Evolutionary conservation across 2,329 filamentous ascomycete species (phyloP).

Genomic region (Aspergillus pseudotamarii): DNA sequence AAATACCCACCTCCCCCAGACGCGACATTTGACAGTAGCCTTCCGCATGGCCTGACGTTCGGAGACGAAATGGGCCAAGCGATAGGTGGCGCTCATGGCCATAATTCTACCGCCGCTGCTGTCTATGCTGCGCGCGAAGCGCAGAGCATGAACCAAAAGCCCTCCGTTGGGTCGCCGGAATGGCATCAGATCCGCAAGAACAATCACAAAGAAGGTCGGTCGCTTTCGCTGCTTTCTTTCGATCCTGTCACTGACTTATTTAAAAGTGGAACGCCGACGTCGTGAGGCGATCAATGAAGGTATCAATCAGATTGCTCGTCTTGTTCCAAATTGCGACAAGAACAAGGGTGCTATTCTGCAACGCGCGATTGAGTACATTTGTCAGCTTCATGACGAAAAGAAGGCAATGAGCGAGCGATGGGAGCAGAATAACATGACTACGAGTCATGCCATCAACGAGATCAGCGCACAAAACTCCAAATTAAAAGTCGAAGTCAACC

Average conservation of each 20-base stretch:
- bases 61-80: conserved; percentile 45
- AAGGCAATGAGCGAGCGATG: conserved; percentile 46
- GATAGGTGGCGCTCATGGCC: conserved; percentile 40
- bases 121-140: conserved; percentile 56
- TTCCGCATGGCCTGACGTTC: conserved; percentile 39
- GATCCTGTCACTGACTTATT: conserved; percentile 27
- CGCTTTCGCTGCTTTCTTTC: not conserved
- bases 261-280: conserved; percentile 85
- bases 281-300: conserved; percentile 99
- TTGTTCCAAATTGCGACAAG: conserved; percentile 96
- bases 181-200: conserved; percentile 98
- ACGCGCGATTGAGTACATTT: conserved; percentile 91
- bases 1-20: conserved; percentile 50
- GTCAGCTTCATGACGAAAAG: conserved; percentile 65
- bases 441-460: conserved; percentile 65
- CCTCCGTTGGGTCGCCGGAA: conserved; percentile 90
- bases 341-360: conserved; percentile 97
- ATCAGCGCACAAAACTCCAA: conserved; percentile 93
- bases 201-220: conserved; percentile 95
- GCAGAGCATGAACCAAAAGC: conserved; percentile 65
- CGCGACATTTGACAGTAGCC: conserved; percentile 40
- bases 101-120: conserved; percentile 63
- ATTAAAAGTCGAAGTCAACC: conserved; percentile 87
- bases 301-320: conserved; percentile 96
- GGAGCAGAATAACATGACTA: conserved; percentile 48